Base-by-base conservation (phyloP, 805 yeast genomes). In the Teunomyces kruisii region DNA sequence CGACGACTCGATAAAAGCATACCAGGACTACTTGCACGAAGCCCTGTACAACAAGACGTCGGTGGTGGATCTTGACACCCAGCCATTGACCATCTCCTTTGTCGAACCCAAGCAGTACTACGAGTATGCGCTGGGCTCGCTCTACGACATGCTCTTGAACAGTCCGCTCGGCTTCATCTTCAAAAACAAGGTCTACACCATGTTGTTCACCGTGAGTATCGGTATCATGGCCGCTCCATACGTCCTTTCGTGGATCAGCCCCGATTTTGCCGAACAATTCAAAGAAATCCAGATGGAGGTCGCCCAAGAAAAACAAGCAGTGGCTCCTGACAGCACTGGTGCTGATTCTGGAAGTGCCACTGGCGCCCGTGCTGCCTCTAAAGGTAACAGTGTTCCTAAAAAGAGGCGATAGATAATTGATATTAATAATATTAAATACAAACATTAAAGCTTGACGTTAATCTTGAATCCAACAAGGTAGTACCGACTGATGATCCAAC, bases 151-250 rank as follows among this genome's bases (percentile, higher is more conserved):
- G 65, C 32, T 72, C 8, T 49, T 65, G 63, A 59, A 57, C 45
- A 64, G 74, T 53, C 77, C 77, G 3, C 57, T 72, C 31, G 77
- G 77, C 6, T 59, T 64, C 47, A 67, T 72, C 10, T 71, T 72
- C 53, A 59, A 55, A 40, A 72, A 63, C 53, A 57, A 47, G 26
- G 32, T 57, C n/a, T 70, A 67, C 53, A 67, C 75, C 6, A 51
- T 65, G 9, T 46, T 70, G 33, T 70, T 72, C 43, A 43, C 52
- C 9, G 48, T 62, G 4, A 50, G 60, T 24, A 39, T 66, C 27
- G 59, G 54, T 9, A 54, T 68, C 22, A 63, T 65, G 56, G 58
- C 50, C 0, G 61, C 65, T 3, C 76, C 77, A 2, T 60, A 59
- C 27, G 28, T 67, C 4, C 43, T 71, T 16, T 45, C 58, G 27